Conservation (phyloP, 352 stramenopile species). For the Phytophthora gonapodyides region DNA sequence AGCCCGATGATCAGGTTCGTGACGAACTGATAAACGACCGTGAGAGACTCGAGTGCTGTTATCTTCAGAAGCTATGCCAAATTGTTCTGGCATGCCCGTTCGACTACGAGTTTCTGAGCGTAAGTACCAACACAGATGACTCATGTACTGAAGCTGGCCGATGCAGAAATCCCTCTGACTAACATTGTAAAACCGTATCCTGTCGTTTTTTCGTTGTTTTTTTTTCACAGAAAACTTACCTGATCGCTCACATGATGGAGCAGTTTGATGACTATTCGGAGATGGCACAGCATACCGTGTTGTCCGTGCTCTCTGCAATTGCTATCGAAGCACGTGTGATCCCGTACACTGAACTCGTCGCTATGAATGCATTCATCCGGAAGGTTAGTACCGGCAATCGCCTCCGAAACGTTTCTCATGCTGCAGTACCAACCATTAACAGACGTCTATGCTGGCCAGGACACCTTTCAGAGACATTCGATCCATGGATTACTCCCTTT, state of each 20-base stretch:
- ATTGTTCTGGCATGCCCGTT: slow-evolving; percentile 47
- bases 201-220: background rate
- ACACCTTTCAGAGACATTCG: slow-evolving; percentile 26
- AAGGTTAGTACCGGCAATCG: slow-evolving; percentile 23
- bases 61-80: slow-evolving; percentile 54
- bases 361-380: slow-evolving; percentile 40
- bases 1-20: slow-evolving; percentile 5
- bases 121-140: slow-evolving; percentile 29
- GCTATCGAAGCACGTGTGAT: slow-evolving; percentile 65
- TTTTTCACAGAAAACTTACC: slow-evolving; percentile 42
- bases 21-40: slow-evolving; percentile 13
- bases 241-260: slow-evolving; percentile 45
- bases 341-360: slow-evolving; percentile 50
- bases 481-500: slow-evolving; percentile 47
- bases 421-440: slow-evolving; percentile 21
- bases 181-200: background rate
- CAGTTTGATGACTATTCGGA: slow-evolving; percentile 52
- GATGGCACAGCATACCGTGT: slow-evolving; percentile 51
- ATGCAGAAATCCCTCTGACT: background rate
- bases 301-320: slow-evolving; percentile 59
- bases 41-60: slow-evolving; percentile 47
- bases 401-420: background rate
- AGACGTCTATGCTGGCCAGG: slow-evolving; percentile 13
- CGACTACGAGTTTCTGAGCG: slow-evolving; percentile 60
- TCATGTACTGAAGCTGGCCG: background rate